Base-by-base conservation (phyloP, 1,284 basidiomycete species). In the Bondarzewia mesenterica region DNA sequence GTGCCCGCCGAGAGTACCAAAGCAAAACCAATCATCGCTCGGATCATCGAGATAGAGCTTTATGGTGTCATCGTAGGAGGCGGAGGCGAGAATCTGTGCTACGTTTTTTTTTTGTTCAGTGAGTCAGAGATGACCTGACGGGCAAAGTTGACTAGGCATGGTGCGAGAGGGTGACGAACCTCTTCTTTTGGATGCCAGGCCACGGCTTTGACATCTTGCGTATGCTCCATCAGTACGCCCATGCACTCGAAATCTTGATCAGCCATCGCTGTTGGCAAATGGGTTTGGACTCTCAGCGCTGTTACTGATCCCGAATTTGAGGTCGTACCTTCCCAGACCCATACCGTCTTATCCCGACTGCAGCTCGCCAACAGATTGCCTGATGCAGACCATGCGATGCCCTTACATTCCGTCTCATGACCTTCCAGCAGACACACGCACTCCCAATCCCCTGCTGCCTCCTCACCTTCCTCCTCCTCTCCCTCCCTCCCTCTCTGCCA, bases 341-440 rank as follows among this genome's bases (percentile, higher is more conserved):
- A 99, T 1, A 99, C 94, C 14, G 89, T 92, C 69, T 98, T 97
- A 69, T 99, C 96, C 51, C 96, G 75, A 58, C 89, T 89, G 62
- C 94, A 97, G 57, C 86, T 93, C 5, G 95, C 95, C 15, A 99
- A 72, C 22, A 97, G 67, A 5, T 77, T 85, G 0, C 94, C 96
- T 21, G 75, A 72, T 40, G 69, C 70, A 16, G 89, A 94, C 67
- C 92, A 99, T 3, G 84, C 89, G 0, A 98, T 89, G 56, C 85
- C 80, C 73, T 99, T 99, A 72, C 94, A 97, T 65, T 99, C 96
- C 44, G 87, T 94, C 64, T 99, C 96, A 63, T 99, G 96, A 0
- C 96, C 96, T 63, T 98, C 94, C 27, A 98, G 67, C 40, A 89
- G 79, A 45, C 84, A 85, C 49, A 87, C 78, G 63, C 93, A 94